Evolutionary conservation across 208 protist species (phyloP).

Genomic region (Trypanosoma platydactyli): DNA sequence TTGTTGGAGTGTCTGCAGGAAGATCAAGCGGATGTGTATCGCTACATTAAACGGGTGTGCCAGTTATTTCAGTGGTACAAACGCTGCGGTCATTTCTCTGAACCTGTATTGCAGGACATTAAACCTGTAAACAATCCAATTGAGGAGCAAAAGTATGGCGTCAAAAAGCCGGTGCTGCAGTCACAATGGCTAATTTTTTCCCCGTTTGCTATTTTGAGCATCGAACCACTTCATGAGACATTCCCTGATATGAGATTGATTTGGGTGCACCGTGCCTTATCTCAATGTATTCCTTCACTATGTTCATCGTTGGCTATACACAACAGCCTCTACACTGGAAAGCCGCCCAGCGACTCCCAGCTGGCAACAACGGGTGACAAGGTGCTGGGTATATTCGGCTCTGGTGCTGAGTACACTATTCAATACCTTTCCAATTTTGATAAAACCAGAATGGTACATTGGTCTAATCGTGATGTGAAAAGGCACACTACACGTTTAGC

Average conservation of each 20-base stretch:
- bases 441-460: conserved; percentile 83
- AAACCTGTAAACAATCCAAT: conserved; percentile 83
- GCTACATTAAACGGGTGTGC: conserved; percentile 64
- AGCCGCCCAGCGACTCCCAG: conserved; percentile 80
- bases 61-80: conserved; percentile 89
- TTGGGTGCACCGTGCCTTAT: conserved; percentile 87
- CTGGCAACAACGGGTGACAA: conserved; percentile 84
- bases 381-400: conserved; percentile 88
- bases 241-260: conserved; percentile 81
- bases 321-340: conserved; percentile 88
- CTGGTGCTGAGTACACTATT: conserved; percentile 80
- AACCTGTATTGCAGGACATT: conserved; percentile 60
- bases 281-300: conserved; percentile 83
- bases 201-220: conserved; percentile 81
- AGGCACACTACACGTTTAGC: conserved; percentile 74
- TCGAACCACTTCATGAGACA: conserved; percentile 52
- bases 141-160: conserved; percentile 77
- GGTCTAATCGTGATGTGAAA: conserved; percentile 90
- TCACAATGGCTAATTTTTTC: conserved; percentile 84
- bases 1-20: conserved; percentile 86
- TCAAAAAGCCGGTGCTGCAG: conserved; percentile 56
- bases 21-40: conserved; percentile 77
- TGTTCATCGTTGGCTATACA: conserved; percentile 86
- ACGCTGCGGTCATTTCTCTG: conserved; percentile 80
- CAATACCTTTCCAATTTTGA: conserved; percentile 82